Base-by-base conservation (phyloP, 352 stramenopile genomes). In the Thalassiosira sp. region DNA sequence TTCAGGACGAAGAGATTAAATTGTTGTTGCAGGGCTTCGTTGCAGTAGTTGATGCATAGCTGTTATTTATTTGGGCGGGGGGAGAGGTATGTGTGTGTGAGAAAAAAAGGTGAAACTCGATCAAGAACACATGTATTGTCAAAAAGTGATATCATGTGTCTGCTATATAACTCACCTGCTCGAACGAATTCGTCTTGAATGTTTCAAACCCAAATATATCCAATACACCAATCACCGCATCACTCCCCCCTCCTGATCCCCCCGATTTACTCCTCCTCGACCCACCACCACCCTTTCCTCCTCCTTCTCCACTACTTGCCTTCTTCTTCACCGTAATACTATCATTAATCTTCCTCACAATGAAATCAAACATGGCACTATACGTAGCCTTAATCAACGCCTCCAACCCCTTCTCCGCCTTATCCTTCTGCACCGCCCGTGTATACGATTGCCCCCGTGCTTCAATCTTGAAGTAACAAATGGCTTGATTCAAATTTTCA, bases 1-100 rank as follows among this genome's bases (percentile, higher is more conserved):
- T 98, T 98, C 88, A 98, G 98, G 57, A 98, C 96, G 58, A 91
- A 93, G 58, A 89, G 90, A 77, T 97, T 97, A 81, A 97, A 97
- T 84, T 96, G 91, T 69, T 96, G 91, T 71, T 97, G 93, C 43
- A 97, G 76, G 33, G 90, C 90, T 74, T 96, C 92, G 74, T 97
- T 97, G 22, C 90, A 93, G 71, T 89, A 95, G 81, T 95, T 95
- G 73, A 95, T 95, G 83, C 89, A 94, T 37, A 94, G 75, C 69
- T 94, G 87, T 20, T 53, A 20, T 5, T 46, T 3, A 46, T 20
- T 46, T 27, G 27, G 1, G 27, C 11, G 37, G 10, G n/a, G 18
- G 20, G 7, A 28, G n/a, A 53, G 13, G 15, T 18, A 53, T 53
- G 16, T 25, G 16, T 2, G 3, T 49, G 16, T 22, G 31, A 49